Percentiles rank a stretch among this genome's conserved stretches.
Evolutionary conservation across 805 yeast genomes (phyloP).

Genomic region (Candida pseudofarinosa): DNA sequence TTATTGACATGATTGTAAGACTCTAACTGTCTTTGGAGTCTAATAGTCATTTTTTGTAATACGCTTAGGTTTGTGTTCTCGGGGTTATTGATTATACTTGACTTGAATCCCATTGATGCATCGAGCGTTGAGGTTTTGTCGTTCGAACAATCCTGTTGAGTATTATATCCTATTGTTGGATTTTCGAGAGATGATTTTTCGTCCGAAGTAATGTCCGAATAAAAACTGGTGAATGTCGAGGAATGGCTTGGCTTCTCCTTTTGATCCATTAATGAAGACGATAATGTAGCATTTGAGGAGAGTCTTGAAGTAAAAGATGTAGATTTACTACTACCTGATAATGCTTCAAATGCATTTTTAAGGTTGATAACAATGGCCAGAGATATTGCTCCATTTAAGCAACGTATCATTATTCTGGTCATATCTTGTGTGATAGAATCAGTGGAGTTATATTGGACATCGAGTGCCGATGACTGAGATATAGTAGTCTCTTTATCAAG

Average conservation of each 20-base stretch:
- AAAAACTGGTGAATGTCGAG: slow-evolving; percentile 21
- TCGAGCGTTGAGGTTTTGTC: not conserved
- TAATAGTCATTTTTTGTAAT: slow-evolving; percentile 29
- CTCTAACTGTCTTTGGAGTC: slow-evolving; percentile 35
- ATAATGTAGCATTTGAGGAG: slow-evolving; percentile 25
- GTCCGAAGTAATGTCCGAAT: not conserved
- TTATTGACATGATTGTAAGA: slow-evolving; percentile 22
- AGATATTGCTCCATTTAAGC: slow-evolving; percentile 23
- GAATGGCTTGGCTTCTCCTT: slow-evolving; percentile 18
- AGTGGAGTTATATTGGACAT: slow-evolving; percentile 29
- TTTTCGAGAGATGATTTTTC: slow-evolving; percentile 7
- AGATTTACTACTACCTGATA: slow-evolving; percentile 8
- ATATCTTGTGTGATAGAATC: slow-evolving; percentile 29
- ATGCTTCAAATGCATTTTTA: slow-evolving; percentile 24
- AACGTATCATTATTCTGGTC: slow-evolving; percentile 30
- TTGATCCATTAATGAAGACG: slow-evolving; percentile 37
- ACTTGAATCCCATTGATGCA: slow-evolving; percentile 2
- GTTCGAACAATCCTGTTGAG: slow-evolving; percentile 10
- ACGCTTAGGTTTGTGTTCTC: slow-evolving; percentile 19
- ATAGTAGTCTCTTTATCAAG: slow-evolving; percentile 18
- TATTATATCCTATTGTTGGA: not conserved
- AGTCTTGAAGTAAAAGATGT: slow-evolving; percentile 8
- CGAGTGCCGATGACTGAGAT: slow-evolving; percentile 36
- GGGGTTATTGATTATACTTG: slow-evolving; percentile 21
- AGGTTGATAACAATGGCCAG: slow-evolving; percentile 22